Conservation (phyloP, 2,329 filamentous ascomycete genomes). For the Nothopassalora personata region DNA sequence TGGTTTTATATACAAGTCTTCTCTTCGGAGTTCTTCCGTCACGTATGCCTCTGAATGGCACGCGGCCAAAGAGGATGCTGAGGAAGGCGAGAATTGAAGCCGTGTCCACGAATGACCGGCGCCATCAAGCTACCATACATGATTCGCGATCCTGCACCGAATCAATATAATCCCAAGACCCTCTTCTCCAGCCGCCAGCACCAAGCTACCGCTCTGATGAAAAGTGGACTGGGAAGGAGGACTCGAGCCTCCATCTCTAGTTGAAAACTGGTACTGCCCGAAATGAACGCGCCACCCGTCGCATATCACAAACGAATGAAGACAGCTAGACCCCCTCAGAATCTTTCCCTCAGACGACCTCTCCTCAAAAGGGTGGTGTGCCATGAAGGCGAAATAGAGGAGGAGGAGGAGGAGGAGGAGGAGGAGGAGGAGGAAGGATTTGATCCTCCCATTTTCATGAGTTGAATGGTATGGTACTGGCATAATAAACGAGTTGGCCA, state of each 20-base stretch:
- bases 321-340: neutral
- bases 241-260: neutral
- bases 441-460: neutral
- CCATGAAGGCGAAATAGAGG: neutral
- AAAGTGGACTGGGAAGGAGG: neutral
- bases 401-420: too few species aligned
- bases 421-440: neutral
- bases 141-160: too few species aligned
- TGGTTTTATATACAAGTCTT: too few species aligned
- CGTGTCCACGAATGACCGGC: too few species aligned
- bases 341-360: neutral
- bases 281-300: neutral
- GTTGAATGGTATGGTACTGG: neutral
- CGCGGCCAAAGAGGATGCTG: too few species aligned
- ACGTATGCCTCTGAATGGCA: too few species aligned
- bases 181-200: neutral
- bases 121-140: too few species aligned
- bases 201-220: neutral
- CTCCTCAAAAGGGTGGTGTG: neutral
- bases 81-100: too few species aligned
- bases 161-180: neutral
- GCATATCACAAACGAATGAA: neutral
- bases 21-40: too few species aligned
- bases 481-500: neutral
- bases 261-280: neutral